Base-by-base conservation (phyloP, 352 stramenopile species). In the Thalassiosira pacifica region DNA sequence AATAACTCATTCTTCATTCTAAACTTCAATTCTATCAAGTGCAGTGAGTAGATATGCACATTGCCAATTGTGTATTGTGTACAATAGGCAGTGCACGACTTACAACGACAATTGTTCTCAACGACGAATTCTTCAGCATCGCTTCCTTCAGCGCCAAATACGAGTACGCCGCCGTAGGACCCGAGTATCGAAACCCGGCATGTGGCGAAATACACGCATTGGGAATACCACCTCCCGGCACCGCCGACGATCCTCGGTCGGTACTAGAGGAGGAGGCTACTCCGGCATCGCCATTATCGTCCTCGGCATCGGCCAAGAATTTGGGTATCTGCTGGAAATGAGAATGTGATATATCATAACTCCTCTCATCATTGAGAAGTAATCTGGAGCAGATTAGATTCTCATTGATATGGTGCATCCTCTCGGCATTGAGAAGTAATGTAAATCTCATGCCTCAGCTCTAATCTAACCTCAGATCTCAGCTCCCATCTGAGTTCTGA, bases 91-190 rank as follows among this genome's bases (percentile, higher is more conserved):
- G 6, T 34, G 6, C 19, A 34, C 26, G 4, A 82, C 73, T 82
- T 45, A 82, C 74, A 9, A 89, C 78, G 55, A 89, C 66, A 52
- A 89, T 31, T 26, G 83, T 89, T 9, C 45, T 19, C 26, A 88
- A 72, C 5, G 55, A 67, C 18, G 66, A 40, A 82, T 86, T 89
- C 31, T 77, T 76, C 40, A 68, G 24, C 6, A 94, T 65, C 67
- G 90, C 88, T n/a, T 96, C 83, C 40, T 95, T 76, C 32, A 99
- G 63, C 29, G 98, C 93, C 61, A 96, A 90, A 86, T 98, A 99
- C 59, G 96, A 97, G 88, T 96, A 97, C 26, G 97, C 97, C 2
- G 97, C 97, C 1, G 97, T 99, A 26, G 96, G 93, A 3, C 97
- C 97, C 31, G 96, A 98, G 88, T 99, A 99, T 42, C 57, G 75